These are phyloP conservation scores for Spatholobus suberectus DNA, from an alignment of 306 rosid genomes.

Conservation along the genomic window DNA sequence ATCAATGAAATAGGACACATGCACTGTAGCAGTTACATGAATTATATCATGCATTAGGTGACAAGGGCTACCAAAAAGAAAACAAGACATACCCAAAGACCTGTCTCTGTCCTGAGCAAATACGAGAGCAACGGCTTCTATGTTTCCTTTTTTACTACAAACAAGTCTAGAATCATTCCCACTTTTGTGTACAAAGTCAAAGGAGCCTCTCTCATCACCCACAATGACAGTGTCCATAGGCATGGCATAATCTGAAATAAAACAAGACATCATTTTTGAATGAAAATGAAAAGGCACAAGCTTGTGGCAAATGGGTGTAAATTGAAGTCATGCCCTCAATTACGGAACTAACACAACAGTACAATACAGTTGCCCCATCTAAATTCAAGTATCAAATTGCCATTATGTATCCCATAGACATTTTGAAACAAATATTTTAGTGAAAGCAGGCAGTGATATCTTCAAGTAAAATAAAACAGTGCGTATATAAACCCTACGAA, in stretches of 20 bases:
- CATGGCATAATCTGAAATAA: constrained; percentile 74
- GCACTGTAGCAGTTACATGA: constrained; percentile 22
- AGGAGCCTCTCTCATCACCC: constrained; percentile 73
- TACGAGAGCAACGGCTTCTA: constrained; percentile 75
- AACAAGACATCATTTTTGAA: neutral
- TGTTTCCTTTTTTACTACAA: constrained; percentile 40
- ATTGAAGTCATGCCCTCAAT: constrained; percentile 21
- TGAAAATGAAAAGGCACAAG: neutral
- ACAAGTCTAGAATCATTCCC: constrained; percentile 46
- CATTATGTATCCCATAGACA: constrained; percentile 25
- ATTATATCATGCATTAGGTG: neutral
- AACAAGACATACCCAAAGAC: constrained; percentile 55
- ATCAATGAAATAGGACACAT: constrained; percentile 2
- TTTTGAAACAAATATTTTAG: neutral
- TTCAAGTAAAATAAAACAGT: constrained; percentile 1
- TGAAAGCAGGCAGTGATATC: constrained; percentile 29
- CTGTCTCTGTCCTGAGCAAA: constrained; percentile 70
- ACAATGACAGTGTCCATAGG: constrained; percentile 74
- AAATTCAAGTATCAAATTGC: constrained; percentile 8
- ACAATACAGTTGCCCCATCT: neutral
- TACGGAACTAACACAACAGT: constrained; percentile 17
- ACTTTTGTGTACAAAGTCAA: constrained; percentile 54
- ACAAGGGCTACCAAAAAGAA: constrained; percentile 33
- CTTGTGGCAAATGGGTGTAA: neutral
- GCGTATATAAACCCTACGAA: neutral